Evolutionary conservation across 192 early-diverging fungal species (phyloP).

Genomic region (Hyaloraphidium curvatum): DNA sequence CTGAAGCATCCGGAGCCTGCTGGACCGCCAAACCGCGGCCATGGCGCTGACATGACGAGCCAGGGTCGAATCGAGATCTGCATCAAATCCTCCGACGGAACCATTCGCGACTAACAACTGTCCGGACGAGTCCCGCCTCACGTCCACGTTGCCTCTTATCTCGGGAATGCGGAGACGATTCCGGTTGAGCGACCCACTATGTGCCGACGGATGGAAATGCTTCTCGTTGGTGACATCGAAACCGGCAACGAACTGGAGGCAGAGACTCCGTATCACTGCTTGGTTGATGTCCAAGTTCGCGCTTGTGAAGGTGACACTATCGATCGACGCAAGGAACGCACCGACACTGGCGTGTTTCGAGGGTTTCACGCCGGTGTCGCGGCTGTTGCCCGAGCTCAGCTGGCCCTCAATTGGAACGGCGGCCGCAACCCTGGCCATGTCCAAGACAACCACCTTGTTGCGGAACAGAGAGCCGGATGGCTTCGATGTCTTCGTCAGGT

Average conservation of each 20-base stretch:
- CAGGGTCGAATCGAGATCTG: neutral
- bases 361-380: too few relatives aligned
- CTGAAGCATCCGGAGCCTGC: too few relatives aligned
- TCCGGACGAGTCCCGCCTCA: neutral
- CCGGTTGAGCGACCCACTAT: too few relatives aligned
- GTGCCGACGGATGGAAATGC: conserved; percentile 28
- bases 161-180: conserved; percentile 26
- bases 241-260: conserved; percentile 43
- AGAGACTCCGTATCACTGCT: conserved; percentile 32
- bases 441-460: neutral
- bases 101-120: neutral
- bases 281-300: conserved; percentile 32
- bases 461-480: neutral
- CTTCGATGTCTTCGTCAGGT: conserved; percentile 20
- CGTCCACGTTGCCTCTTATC: conserved; percentile 27
- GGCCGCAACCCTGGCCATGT: neutral
- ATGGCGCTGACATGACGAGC: too few relatives aligned
- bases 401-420: neutral
- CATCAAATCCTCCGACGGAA: neutral
- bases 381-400: too few relatives aligned
- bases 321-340: conserved; percentile 41
- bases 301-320: conserved; percentile 34
- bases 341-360: too few relatives aligned
- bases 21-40: too few relatives aligned
- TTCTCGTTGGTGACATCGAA: conserved; percentile 39